Percentiles rank a stretch among this genome's conserved stretches.
Evolutionary conservation across 805 yeast genomes (phyloP).

Genomic region (Blastobotrys terrestris): DNA sequence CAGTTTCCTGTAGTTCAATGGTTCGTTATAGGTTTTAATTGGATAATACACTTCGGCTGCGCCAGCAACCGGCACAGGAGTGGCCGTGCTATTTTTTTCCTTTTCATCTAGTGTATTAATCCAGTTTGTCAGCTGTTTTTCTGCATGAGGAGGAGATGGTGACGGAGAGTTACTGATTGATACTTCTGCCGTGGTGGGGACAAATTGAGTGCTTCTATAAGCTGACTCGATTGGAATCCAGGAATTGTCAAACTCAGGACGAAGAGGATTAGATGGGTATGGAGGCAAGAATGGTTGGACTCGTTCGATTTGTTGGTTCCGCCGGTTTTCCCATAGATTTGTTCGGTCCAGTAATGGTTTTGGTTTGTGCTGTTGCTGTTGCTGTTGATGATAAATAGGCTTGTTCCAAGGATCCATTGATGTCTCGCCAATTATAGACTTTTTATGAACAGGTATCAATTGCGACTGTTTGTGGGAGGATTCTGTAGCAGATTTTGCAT

Average conservation of each 20-base stretch:
- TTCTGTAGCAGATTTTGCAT: background rate
- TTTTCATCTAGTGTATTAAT: background rate
- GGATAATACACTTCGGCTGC: conserved; percentile 10
- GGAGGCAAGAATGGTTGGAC: background rate
- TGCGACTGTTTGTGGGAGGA: background rate
- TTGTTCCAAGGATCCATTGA: no score
- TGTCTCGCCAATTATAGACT: no score
- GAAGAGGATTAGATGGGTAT: background rate
- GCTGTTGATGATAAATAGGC: no score
- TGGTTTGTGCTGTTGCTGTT: background rate
- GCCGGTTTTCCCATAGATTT: background rate
- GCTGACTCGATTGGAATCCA: background rate
- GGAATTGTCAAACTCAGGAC: background rate
- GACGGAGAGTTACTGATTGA: background rate
- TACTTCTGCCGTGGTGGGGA: background rate
- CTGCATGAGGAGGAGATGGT: background rate
- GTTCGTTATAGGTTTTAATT: conserved; percentile 18
- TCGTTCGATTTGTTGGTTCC: background rate
- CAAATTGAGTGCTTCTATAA: background rate
- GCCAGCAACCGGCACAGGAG: background rate
- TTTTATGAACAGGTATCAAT: no score
- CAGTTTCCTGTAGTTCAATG: conserved; percentile 28
- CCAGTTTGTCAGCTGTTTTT: background rate
- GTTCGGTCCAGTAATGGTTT: background rate
- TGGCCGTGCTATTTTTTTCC: background rate